Percentiles rank a stretch among this genome's conserved stretches.
Evolutionary conservation across 768 basidiomycete genomes (phyloP).

Genomic region (Suillus paluster): DNA sequence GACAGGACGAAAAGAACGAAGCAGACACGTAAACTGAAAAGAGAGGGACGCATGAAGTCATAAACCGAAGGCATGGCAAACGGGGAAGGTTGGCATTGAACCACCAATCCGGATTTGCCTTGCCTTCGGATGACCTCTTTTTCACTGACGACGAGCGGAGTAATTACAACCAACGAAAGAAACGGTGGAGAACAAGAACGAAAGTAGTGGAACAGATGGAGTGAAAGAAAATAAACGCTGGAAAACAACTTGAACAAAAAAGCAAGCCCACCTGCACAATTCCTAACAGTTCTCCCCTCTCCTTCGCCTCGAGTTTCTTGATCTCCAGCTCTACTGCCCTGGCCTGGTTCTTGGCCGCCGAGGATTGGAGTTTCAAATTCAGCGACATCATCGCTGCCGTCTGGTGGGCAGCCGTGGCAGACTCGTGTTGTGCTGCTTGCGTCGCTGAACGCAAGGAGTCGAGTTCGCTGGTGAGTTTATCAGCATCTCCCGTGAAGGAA

Average conservation of each 20-base stretch:
- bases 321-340: conserved; percentile 90
- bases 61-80: background rate
- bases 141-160: background rate
- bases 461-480: conserved; percentile 66
- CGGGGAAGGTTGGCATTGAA: background rate
- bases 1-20: background rate
- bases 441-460: conserved; percentile 84
- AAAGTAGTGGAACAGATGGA: background rate
- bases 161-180: background rate
- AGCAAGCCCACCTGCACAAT: conserved; percentile 73
- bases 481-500: background rate
- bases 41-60: background rate
- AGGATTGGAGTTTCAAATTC: conserved; percentile 92
- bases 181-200: background rate
- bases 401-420: conserved; percentile 82
- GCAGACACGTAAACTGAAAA: background rate
- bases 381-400: conserved; percentile 93
- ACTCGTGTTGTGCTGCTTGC: conserved; percentile 82
- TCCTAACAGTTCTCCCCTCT: conserved; percentile 75
- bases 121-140: background rate
- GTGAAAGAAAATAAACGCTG: background rate
- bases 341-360: conserved; percentile 89
- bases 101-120: background rate
- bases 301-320: conserved; percentile 80
- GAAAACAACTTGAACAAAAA: conserved; percentile 9